These are phyloP conservation scores for Petrea volubilis DNA, from an alignment of 257 asterid genomes.

Conservation along the genomic window DNA sequence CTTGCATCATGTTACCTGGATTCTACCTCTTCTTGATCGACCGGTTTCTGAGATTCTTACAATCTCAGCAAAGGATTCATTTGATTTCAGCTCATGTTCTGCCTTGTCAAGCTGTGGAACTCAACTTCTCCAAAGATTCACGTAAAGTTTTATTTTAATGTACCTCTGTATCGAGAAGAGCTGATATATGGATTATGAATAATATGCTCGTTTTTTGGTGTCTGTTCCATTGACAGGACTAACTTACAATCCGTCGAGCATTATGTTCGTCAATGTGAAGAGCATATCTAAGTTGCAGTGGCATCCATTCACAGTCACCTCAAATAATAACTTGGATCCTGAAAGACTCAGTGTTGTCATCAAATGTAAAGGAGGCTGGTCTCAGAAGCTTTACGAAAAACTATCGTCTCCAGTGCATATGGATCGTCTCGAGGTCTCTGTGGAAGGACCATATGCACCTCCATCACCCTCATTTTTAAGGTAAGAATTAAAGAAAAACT, in stretches of 20 bases:
- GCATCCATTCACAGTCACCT: conserved; percentile 58
- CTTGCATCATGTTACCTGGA: conserved; percentile 46
- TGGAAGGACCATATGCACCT: conserved; percentile 62
- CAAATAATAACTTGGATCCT: conserved; percentile 32
- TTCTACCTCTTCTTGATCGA: conserved; percentile 43
- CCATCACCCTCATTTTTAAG: conserved; percentile 40
- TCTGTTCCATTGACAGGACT: conserved; percentile 30
- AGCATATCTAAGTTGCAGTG: conserved; percentile 46
- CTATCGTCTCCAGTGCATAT: conserved; percentile 28
- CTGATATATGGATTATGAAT: not conserved
- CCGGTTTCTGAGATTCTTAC: conserved; percentile 44
- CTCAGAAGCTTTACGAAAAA: conserved; percentile 35
- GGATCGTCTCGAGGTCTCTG: conserved; percentile 40
- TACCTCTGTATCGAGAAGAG: not conserved
- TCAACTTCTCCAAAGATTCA: conserved; percentile 46
- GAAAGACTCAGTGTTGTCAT: conserved; percentile 40
- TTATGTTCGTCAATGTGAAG: conserved; percentile 42
- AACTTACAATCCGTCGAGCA: conserved; percentile 41
- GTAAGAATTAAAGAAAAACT: conserved; percentile 10
- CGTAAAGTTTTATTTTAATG: conserved; percentile 15
- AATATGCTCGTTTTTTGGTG: not conserved
- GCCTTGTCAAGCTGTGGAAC: conserved; percentile 41
- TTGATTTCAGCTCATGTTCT: conserved; percentile 41
- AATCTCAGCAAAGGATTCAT: conserved; percentile 33
- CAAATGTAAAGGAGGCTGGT: conserved; percentile 50